These are phyloP conservation scores for Cryphonectria naterciae DNA, from an alignment of 2,329 filamentous ascomycete species.

Conservation along the genomic window DNA sequence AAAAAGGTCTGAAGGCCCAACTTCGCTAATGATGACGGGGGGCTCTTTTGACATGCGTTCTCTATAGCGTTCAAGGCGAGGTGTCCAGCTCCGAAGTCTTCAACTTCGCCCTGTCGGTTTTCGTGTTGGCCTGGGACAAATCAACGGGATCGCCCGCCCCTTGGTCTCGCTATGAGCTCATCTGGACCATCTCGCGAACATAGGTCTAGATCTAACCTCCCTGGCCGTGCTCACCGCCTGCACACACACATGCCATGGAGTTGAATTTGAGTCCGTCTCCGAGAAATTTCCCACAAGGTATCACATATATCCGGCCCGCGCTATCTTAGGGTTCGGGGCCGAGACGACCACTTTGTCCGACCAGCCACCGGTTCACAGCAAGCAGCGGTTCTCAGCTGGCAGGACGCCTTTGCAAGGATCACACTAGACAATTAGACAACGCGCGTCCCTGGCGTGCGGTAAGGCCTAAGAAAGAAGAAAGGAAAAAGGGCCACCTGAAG, in stretches of 20 bases:
- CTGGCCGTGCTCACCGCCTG: not conserved
- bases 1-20: not conserved
- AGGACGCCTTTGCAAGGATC: not conserved
- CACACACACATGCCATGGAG: constrained; percentile 9
- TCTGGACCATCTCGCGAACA: constrained; percentile 15
- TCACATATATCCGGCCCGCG: constrained; percentile 26
- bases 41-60: not conserved
- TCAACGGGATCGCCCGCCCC: not conserved
- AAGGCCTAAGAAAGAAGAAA: constrained; percentile 8
- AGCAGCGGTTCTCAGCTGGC: not conserved
- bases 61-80: not conserved
- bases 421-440: constrained; percentile 5
- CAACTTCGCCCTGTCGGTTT: not conserved
- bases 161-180: not conserved
- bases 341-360: constrained; percentile 20
- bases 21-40: not conserved
- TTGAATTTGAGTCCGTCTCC: constrained; percentile 29
- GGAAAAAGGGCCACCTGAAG: constrained; percentile 11
- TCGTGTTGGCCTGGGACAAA: not conserved
- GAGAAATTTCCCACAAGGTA: constrained; percentile 28
- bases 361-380: constrained; percentile 14
- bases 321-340: constrained; percentile 24
- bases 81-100: not conserved
- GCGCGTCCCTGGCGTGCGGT: constrained; percentile 14
- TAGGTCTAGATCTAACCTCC: not conserved